These are phyloP conservation scores for Madurella mycetomatis DNA, from an alignment of 2,329 filamentous ascomycete genomes.

Conservation along the genomic window DNA sequence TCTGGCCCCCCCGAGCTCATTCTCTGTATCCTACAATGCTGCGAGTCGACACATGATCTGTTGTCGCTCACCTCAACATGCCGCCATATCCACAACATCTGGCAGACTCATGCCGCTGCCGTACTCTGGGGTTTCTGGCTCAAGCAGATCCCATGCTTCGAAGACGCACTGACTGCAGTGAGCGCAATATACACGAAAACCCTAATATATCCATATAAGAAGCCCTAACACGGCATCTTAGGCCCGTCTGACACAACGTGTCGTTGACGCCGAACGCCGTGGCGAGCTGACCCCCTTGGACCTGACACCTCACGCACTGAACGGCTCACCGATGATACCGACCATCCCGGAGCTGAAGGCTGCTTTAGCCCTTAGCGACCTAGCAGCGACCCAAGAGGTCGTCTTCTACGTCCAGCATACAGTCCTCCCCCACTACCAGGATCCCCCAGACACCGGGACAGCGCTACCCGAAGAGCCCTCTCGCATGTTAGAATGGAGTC, in stretches of 20 bases:
- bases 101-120: background rate
- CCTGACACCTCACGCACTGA: conserved; percentile 1
- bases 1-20: background rate
- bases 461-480: background rate
- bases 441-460: no score
- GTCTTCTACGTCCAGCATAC: background rate
- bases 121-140: conserved; percentile 4
- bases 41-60: background rate
- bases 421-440: background rate
- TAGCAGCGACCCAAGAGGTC: background rate
- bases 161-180: conserved; percentile 1
- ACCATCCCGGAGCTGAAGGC: conserved; percentile 2
- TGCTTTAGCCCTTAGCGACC: background rate
- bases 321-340: background rate
- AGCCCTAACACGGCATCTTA: background rate
- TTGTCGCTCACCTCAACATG: background rate
- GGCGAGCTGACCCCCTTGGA: background rate
- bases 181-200: background rate
- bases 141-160: conserved; percentile 2
- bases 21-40: background rate
- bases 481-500: background rate
- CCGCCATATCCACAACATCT: background rate
- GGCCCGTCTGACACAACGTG: conserved; percentile 9
- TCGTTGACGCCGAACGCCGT: conserved; percentile 3
- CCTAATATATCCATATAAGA: background rate